Evolutionary conservation across 1,284 basidiomycete species (phyloP), one percentile per base, ranked within the genome.

Genomic region (Lentinula novae-zelandiae): DNA sequence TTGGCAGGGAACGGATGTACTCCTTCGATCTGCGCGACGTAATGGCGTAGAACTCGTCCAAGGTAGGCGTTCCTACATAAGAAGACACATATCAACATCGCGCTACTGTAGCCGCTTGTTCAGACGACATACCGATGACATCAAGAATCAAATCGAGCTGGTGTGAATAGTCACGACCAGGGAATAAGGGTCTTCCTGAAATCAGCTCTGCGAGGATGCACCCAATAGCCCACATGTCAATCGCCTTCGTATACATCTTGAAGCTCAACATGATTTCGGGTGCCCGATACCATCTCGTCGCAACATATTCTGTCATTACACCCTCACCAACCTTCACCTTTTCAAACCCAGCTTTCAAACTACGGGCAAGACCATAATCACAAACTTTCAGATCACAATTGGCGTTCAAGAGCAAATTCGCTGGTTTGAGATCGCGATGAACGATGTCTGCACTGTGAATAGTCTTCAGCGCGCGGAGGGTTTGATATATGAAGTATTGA

Each of bases 351-450:
- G 88, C 90, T 75, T 89, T 91, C 38, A 93, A 91, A 22, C 89
- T 91, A 36, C 94, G 83, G 1, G 95, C 95, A 31, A 97, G 82
- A 38, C 95, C 95, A 73, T 96, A 96, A 72, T 96, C 95, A 72
- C 91, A 93, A 57, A 95, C 93, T 72, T 97, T 97, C 66, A 98
- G 85, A 71, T 98, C 96, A 70, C 96, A 98, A 73, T 98, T 96
- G 65, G 94, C 93, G 69, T 97, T 97, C 58, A 98, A 81, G 17
- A 97, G 84, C 8, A 98, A 95, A 75, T 98, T 98, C 52, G 93
- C 95, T 5, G 96, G 96, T 72, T 98, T 98, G 72, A 99, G 92
- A 73, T 98, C 95, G 60, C 96, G 87, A 72, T 99, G 96, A 38
- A 98, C 91, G 66, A 98, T 94, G 72, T 95, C 93, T 31, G 96